Evolutionary conservation across 2,329 filamentous ascomycete species (phyloP).

Genomic region (Fusarium concolor): DNA sequence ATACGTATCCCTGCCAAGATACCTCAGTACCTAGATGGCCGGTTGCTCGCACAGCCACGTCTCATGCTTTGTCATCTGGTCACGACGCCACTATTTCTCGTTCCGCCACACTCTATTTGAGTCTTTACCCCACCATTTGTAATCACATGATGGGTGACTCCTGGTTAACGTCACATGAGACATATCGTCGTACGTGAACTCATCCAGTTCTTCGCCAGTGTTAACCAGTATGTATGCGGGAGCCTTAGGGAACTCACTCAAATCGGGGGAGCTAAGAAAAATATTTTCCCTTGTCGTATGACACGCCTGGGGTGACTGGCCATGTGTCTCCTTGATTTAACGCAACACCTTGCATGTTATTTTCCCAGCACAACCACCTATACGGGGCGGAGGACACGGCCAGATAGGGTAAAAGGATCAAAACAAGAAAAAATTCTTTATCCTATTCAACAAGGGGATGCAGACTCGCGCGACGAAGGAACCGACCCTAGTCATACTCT

Average conservation of each 20-base stretch:
- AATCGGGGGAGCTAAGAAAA: constrained; percentile 14
- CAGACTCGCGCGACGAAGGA: constrained; percentile 30
- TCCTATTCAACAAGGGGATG: constrained; percentile 7
- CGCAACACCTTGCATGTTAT: constrained; percentile 14
- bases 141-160: constrained; percentile 46
- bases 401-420: constrained; percentile 16
- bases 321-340: constrained; percentile 23
- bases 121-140: constrained; percentile 14
- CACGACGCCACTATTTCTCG: constrained; percentile 8
- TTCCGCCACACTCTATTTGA: constrained; percentile 45
- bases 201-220: constrained; percentile 7
- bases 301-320: constrained; percentile 41
- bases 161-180: constrained; percentile 34
- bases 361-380: constrained; percentile 14
- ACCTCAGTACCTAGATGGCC: no score
- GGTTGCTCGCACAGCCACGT: constrained; percentile 43
- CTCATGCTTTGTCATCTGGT: constrained; percentile 35
- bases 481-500: constrained; percentile 17
- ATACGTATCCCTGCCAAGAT: constrained; percentile 13
- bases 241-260: constrained; percentile 10
- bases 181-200: constrained; percentile 32
- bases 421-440: constrained; percentile 20
- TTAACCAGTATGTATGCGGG: constrained; percentile 1
- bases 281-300: constrained; percentile 35
- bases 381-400: constrained; percentile 23